Base-by-base conservation (phyloP, 805 yeast species). In the Myxozyma neotropica region DNA sequence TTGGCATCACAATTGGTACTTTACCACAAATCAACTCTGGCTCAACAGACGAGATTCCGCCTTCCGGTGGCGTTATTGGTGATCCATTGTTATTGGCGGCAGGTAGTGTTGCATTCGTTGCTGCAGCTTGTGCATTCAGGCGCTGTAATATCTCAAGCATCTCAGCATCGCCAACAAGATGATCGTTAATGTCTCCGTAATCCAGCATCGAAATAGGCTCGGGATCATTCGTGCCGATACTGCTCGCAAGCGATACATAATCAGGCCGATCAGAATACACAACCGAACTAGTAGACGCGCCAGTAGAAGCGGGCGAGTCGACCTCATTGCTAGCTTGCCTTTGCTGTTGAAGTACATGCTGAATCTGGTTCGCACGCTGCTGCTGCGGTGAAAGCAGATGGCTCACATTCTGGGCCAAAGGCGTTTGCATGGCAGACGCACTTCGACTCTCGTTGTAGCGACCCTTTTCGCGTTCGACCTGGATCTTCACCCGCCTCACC, bases 381-480 rank as follows among this genome's bases (percentile, higher is more conserved):
- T 31, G 47, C 43, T 35, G 47, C 13, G 33, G 24, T 17, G 49
- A 43, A 15, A 29, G 27, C 40, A 38, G 43, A 26, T 38, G 38
- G 19, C 17, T 29, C 26, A 52, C 42, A 31, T n/a, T 38, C 19
- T 43, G 47, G 21, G 31, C 6, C 21, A 26, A n/a, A 13, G 53
- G 53, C 3, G 43, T 48, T 23, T 48, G 53, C 13, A 23, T 17
- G 13, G 42, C 51, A 23, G 42, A 26, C 17, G 21, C 40, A 15
- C 19, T 39, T 33, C 47, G n/a, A 24, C 42, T 39, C 44, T 57
- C 53, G 12, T 39, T 42, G 24, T 55, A 55, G 24, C 60, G 52
- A 4, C 46, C 50, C 50, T 55, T 59, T 48, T 62, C 66, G 5
- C 64, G 50, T 35, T 62, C 59, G 12, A 58, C 63, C 21, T 59